Evolutionary conservation across 176 grass and related monocot species (phyloP).

Genomic region (Avena eriantha): DNA sequence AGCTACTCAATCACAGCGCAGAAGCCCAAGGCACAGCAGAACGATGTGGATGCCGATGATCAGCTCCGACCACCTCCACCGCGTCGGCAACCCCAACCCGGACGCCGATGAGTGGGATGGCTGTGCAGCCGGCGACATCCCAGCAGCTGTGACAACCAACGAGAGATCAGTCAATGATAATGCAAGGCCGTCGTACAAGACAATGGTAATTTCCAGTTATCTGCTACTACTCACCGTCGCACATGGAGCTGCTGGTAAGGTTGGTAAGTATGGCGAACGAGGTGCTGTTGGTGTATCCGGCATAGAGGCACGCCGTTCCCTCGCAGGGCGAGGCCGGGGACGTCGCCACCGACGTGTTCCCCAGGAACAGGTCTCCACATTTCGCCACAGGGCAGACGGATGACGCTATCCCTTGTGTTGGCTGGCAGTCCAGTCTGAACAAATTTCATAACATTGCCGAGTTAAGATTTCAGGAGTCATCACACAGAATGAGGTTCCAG

Average conservation of each 20-base stretch:
- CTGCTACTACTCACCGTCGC: constrained; percentile 57
- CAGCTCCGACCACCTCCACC: constrained; percentile 51
- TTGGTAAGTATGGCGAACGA: constrained; percentile 74
- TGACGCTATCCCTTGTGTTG: constrained; percentile 58
- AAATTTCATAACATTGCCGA: background rate
- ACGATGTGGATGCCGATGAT: constrained; percentile 44
- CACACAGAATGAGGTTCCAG: background rate
- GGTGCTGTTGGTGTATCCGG: constrained; percentile 78
- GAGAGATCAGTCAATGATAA: background rate
- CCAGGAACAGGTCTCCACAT: constrained; percentile 70
- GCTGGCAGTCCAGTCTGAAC: constrained; percentile 72
- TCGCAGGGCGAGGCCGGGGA: constrained; percentile 63
- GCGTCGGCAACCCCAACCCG: constrained; percentile 25
- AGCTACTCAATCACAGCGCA: constrained; percentile 36
- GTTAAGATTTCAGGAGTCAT: background rate
- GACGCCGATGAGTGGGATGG: constrained; percentile 40
- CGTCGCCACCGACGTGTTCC: constrained; percentile 52
- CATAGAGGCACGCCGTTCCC: constrained; percentile 64
- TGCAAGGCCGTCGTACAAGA: background rate
- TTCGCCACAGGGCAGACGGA: constrained; percentile 63
- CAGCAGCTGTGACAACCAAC: constrained; percentile 52
- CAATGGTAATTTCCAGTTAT: constrained; percentile 11
- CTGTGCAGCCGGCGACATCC: constrained; percentile 58
- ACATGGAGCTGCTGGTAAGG: constrained; percentile 61
- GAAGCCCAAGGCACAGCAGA: constrained; percentile 50